phyloP scores from a whole-genome alignment of 2,329 filamentous ascomycete genomes.

The Hymenoscyphus infarciens region DNA sequence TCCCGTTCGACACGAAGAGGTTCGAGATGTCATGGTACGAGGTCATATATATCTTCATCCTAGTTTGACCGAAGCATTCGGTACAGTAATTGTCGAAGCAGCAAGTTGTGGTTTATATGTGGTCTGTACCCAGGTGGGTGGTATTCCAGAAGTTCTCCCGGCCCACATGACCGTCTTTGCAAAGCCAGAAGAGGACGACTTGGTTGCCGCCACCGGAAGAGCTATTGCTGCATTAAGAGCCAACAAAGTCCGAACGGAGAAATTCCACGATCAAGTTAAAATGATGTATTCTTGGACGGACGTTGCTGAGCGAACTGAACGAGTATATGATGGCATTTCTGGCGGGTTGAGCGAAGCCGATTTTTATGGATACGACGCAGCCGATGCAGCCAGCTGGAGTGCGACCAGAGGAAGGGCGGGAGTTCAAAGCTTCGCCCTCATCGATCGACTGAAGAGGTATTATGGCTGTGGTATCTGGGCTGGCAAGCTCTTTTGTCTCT shows the following conservation, averaged over 20 bases:
- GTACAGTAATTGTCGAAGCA: slow-evolving; percentile 95
- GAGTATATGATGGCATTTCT: slow-evolving; percentile 91
- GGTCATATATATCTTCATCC: slow-evolving; percentile 97
- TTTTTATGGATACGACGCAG: slow-evolving; percentile 79
- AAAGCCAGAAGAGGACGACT: slow-evolving; percentile 91
- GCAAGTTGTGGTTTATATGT: slow-evolving; percentile 95
- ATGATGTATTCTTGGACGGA: slow-evolving; percentile 99
- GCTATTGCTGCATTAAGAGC: slow-evolving; percentile 84
- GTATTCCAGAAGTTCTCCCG: slow-evolving; percentile 93
- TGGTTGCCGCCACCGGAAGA: slow-evolving; percentile 83
- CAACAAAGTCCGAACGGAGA: slow-evolving; percentile 84
- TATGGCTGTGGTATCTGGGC: slow-evolving; percentile 99
- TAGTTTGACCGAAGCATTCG: slow-evolving; percentile 92
- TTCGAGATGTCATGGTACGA: slow-evolving; percentile 94
- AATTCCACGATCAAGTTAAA: slow-evolving; percentile 94
- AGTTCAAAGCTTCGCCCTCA: slow-evolving; percentile 83
- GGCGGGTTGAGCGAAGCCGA: slow-evolving; percentile 81
- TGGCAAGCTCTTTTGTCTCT: slow-evolving; percentile 93
- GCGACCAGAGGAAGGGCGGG: slow-evolving; percentile 65
- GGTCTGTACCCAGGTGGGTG: slow-evolving; percentile 92
- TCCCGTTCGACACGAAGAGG: slow-evolving; percentile 89
- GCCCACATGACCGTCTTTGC: slow-evolving; percentile 97
- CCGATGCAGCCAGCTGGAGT: slow-evolving; percentile 59
- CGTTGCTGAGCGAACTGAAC: slow-evolving; percentile 87
- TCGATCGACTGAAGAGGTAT: slow-evolving; percentile 92